Conservation (phyloP, 768 basidiomycete genomes). For the Neoboletus magnificus region DNA sequence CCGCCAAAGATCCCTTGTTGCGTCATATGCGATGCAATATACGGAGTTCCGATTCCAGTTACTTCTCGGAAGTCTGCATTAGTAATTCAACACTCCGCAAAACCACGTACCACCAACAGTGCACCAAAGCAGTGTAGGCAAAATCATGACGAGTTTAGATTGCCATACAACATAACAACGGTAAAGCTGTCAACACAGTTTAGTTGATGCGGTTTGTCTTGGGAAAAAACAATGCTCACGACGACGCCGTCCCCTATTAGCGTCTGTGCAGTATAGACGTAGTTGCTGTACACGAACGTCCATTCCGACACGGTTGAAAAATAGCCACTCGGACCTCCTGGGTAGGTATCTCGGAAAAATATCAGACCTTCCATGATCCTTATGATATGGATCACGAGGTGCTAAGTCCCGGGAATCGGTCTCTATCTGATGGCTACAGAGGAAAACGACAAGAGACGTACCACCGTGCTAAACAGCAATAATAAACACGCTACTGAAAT, state of each 20-base stretch:
- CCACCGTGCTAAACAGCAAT: conserved; percentile 30
- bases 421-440: too few species aligned
- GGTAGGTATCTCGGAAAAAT: conserved; percentile 10
- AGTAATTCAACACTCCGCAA: background rate
- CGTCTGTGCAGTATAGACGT: conserved; percentile 24
- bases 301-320: conserved; percentile 28
- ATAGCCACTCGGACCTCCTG: conserved; percentile 21
- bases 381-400: conserved; percentile 21
- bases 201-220: background rate
- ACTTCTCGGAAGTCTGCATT: conserved; percentile 1
- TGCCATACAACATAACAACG: conserved; percentile 35
- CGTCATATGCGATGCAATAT: conserved; percentile 9
- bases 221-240: conserved; percentile 12
- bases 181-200: conserved; percentile 21
- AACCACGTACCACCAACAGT: conserved; percentile 23
- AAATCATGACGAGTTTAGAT: conserved; percentile 21
- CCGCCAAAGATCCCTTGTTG: conserved; percentile 26
- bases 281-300: conserved; percentile 30
- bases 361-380: conserved; percentile 28
- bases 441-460: conserved; percentile 1
- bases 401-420: conserved; percentile 13
- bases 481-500: conserved; percentile 24
- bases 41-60: conserved; percentile 18
- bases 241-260: conserved; percentile 31
- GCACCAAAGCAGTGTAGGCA: conserved; percentile 33